These are phyloP conservation scores for Collybiopsis luxurians DNA, from an alignment of 768 basidiomycete genomes.

Conservation along the genomic window DNA sequence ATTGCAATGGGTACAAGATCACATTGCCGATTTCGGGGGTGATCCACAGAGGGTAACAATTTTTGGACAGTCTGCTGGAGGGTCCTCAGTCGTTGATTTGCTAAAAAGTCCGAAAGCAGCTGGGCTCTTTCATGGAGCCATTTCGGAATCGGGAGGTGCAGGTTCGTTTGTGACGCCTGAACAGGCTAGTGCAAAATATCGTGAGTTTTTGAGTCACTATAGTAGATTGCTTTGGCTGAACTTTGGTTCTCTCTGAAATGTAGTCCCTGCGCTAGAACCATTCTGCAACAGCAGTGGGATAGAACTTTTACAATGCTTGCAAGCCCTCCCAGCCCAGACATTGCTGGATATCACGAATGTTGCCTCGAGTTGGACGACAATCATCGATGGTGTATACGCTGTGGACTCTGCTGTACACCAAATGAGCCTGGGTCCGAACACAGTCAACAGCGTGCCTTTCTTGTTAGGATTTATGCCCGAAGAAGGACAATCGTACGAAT, in stretches of 20 bases:
- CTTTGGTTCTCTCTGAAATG: background rate
- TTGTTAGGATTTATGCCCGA: conserved; percentile 18
- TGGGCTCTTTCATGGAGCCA: conserved; percentile 28
- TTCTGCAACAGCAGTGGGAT: conserved; percentile 11
- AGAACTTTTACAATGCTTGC: conserved; percentile 12
- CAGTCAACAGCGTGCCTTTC: conserved; percentile 14
- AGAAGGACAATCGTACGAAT: conserved; percentile 17
- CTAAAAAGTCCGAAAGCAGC: conserved; percentile 23
- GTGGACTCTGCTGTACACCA: conserved; percentile 11
- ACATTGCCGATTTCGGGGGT: conserved; percentile 45
- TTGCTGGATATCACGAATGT: conserved; percentile 14
- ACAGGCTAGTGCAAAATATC: background rate
- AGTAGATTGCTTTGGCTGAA: too few relatives aligned
- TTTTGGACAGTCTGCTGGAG: conserved; percentile 48
- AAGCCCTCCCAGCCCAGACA: conserved; percentile 14
- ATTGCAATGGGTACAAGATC: conserved; percentile 41
- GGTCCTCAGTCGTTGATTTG: conserved; percentile 29
- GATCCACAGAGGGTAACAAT: conserved; percentile 43
- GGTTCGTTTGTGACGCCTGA: conserved; percentile 5
- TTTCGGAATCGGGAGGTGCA: conserved; percentile 19
- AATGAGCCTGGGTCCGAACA: conserved; percentile 10
- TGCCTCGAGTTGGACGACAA: conserved; percentile 7
- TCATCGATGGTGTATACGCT: conserved; percentile 13
- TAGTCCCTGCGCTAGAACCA: conserved; percentile 10
- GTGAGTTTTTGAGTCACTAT: too few relatives aligned